Evolutionary conservation across 805 yeast genomes (phyloP).

Genomic region (Barnettozyma pratensis): DNA sequence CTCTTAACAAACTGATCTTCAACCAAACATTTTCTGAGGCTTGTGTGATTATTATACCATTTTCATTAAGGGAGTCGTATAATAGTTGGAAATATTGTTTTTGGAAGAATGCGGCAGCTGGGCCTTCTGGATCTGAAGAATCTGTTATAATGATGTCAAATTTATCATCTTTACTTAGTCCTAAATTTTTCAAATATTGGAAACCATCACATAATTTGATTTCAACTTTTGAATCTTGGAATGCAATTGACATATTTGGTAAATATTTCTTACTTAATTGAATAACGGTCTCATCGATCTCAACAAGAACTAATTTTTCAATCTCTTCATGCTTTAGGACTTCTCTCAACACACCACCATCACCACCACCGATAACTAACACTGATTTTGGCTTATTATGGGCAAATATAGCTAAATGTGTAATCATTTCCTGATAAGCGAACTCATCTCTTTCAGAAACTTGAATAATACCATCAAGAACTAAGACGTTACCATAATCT

Average conservation of each 20-base stretch:
- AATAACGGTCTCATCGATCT: slow-evolving; percentile 82
- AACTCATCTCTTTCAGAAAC: slow-evolving; percentile 91
- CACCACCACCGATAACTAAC: slow-evolving; percentile 92
- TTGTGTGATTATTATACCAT: slow-evolving; percentile 77
- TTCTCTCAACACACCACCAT: slow-evolving; percentile 91
- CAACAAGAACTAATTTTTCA: slow-evolving; percentile 72
- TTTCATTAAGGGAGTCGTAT: slow-evolving; percentile 51
- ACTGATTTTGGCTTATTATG: slow-evolving; percentile 74
- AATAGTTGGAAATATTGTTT: slow-evolving; percentile 68
- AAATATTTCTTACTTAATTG: slow-evolving; percentile 63
- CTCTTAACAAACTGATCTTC: slow-evolving; percentile 46
- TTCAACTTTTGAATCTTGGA: slow-evolving; percentile 58
- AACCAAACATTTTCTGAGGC: slow-evolving; percentile 75
- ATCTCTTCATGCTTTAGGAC: slow-evolving; percentile 68
- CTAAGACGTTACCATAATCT: slow-evolving; percentile 81
- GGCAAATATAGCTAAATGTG: slow-evolving; percentile 75
- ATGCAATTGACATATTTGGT: slow-evolving; percentile 68
- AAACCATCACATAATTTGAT: slow-evolving; percentile 81
- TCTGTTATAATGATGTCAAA: slow-evolving; percentile 88
- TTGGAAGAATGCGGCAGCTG: slow-evolving; percentile 87
- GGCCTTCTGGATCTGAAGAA: slow-evolving; percentile 94
- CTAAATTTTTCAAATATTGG: slow-evolving; percentile 50
- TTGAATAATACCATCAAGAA: slow-evolving; percentile 85
- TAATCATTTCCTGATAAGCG: slow-evolving; percentile 88
- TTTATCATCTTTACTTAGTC: slow-evolving; percentile 33